phyloP scores from a whole-genome alignment of 106 monocot species.

The Cymbidium sinense region DNA sequence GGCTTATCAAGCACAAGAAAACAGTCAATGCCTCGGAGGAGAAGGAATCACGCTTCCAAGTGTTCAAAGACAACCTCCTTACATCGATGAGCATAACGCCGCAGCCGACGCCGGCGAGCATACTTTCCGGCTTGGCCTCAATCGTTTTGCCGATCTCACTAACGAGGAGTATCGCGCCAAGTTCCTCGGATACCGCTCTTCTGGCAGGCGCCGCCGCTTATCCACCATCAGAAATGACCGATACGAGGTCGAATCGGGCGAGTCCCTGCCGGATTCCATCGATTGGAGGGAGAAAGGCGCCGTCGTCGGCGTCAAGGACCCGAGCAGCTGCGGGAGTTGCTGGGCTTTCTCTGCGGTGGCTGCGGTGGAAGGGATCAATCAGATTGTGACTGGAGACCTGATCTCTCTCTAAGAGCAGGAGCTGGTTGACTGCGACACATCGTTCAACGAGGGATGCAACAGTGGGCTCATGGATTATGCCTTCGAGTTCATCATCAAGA shows the following conservation, averaged over 20 bases:
- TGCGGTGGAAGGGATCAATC: constrained; percentile 46
- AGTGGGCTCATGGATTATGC: too few species aligned
- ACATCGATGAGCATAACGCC: constrained; percentile 49
- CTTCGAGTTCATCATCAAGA: too few species aligned
- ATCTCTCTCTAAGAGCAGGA: constrained; percentile 47
- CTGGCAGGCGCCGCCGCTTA: constrained; percentile 5
- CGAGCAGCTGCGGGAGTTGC: constrained; percentile 57
- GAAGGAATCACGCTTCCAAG: too few species aligned
- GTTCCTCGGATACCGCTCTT: constrained; percentile 24
- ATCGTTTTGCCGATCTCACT: too few species aligned
- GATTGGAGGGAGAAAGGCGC: constrained; percentile 75
- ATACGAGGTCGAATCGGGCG: constrained; percentile 7
- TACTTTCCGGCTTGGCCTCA: constrained; percentile 34
- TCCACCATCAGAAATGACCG: neutral
- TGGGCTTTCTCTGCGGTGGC: constrained; percentile 58
- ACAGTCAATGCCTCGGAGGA: constrained; percentile 36
- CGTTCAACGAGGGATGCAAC: constrained; percentile 39
- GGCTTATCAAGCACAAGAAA: constrained; percentile 23
- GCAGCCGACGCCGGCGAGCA: constrained; percentile 17
- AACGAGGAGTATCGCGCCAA: constrained; percentile 49
- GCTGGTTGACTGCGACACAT: constrained; percentile 56
- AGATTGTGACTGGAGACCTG: too few species aligned
- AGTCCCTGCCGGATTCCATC: constrained; percentile 31
- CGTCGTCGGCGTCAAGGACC: constrained; percentile 46
- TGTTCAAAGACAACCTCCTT: constrained; percentile 52